Evolutionary conservation across 257 asterid species (phyloP).

Genomic region (Nicotiana paniculata): DNA sequence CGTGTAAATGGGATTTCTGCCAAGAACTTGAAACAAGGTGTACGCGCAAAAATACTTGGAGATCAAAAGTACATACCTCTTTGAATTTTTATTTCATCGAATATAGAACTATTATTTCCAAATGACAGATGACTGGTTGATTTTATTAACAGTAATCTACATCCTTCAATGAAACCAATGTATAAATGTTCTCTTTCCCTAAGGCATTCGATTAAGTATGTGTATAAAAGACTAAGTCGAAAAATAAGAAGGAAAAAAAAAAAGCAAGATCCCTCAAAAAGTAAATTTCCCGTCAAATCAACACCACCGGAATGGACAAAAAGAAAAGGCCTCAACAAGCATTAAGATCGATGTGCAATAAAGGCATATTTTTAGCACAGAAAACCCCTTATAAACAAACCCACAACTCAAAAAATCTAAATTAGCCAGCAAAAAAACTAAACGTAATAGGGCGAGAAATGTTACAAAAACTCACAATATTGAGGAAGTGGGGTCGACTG

Average conservation of each 20-base stretch:
- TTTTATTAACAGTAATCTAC: not conserved
- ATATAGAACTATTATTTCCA: not conserved
- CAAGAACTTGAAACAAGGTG: not conserved
- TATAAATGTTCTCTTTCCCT: not conserved
- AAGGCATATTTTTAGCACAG: not conserved
- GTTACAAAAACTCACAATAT: conserved; percentile 16
- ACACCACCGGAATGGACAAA: not conserved
- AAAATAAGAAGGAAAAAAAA: not conserved
- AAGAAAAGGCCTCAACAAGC: not conserved
- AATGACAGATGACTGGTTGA: not conserved
- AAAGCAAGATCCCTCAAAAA: not conserved
- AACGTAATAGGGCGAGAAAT: too few species aligned
- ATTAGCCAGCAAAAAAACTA: not conserved
- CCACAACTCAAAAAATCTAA: not conserved
- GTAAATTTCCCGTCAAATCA: not conserved
- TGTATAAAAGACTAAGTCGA: not conserved
- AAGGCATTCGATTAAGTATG: not conserved
- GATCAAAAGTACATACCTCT: not conserved
- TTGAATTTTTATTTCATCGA: not conserved
- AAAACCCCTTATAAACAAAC: not conserved
- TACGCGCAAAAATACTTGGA: not conserved
- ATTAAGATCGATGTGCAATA: not conserved
- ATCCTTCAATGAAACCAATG: not conserved
- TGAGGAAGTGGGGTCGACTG: conserved; percentile 26
- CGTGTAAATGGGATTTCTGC: not conserved